Percentiles rank a stretch among this genome's conserved stretches.
Conservation (phyloP, 2,329 filamentous ascomycete species). For the Cladophialophora exuberans region DNA sequence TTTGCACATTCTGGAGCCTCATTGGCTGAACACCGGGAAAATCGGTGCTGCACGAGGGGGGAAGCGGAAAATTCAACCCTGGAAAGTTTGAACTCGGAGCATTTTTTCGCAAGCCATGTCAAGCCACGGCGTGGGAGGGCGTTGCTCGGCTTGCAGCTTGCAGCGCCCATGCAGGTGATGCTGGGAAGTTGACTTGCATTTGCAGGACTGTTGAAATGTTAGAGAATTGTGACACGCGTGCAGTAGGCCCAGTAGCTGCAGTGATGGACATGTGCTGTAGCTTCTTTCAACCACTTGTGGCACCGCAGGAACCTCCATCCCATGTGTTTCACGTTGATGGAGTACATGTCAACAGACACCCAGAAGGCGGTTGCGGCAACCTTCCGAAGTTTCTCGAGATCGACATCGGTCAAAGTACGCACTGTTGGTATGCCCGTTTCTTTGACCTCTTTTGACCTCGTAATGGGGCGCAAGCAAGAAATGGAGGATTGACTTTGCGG, state of each 20-base stretch:
- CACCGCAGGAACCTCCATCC: not conserved
- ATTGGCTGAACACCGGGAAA: conserved; percentile 16
- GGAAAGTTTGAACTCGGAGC: conserved; percentile 12
- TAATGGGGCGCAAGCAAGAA: not conserved
- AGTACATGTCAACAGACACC: no score
- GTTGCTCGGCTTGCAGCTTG: conserved; percentile 8
- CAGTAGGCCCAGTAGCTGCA: conserved; percentile 1
- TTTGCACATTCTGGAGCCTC: not conserved
- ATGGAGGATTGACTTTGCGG: no score
- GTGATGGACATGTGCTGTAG: conserved; percentile 10
- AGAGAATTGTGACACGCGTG: conserved; percentile 11
- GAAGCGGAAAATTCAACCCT: conserved; percentile 14
- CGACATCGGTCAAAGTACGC: not conserved
- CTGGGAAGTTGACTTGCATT: conserved; percentile 11
- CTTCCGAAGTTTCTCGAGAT: not conserved
- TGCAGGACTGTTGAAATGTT: conserved; percentile 4
- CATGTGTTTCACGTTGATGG: conserved; percentile 12
- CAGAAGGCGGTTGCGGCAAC: not conserved
- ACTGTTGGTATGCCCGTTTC: no score
- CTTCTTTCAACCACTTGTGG: not conserved
- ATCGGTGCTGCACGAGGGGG: conserved; percentile 5
- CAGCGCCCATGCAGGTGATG: conserved; percentile 5
- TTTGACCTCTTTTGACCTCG: no score
- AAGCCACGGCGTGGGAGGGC: conserved; percentile 3
- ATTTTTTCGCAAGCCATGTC: no score